Conservation (phyloP, 805 yeast genomes). For the Pichia insulana region DNA sequence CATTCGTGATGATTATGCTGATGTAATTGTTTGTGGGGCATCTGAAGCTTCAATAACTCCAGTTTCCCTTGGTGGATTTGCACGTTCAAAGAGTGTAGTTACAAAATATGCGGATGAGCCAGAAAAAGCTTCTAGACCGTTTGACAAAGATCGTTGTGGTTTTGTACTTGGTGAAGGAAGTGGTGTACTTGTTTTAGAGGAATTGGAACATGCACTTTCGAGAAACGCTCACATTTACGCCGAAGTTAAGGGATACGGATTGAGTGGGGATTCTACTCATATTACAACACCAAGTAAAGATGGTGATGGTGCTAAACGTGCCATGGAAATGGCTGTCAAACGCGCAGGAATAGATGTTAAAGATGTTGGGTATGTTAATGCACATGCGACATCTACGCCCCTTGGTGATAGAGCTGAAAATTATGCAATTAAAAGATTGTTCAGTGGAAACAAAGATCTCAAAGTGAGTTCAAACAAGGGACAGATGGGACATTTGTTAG, state of each 20-base stretch:
- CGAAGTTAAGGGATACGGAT: constrained; percentile 80
- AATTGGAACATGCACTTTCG: constrained; percentile 59
- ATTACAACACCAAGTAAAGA: constrained; percentile 82
- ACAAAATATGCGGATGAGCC: constrained; percentile 58
- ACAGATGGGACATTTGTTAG: constrained; percentile 85
- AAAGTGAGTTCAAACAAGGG: constrained; percentile 81
- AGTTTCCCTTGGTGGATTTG: constrained; percentile 79
- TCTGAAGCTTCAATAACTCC: constrained; percentile 85
- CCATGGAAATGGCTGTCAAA: constrained; percentile 71
- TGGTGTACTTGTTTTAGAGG: constrained; percentile 73
- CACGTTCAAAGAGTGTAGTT: constrained; percentile 76
- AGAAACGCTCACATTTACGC: constrained; percentile 68
- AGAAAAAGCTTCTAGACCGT: constrained; percentile 70
- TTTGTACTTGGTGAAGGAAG: constrained; percentile 93
- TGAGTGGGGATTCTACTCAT: constrained; percentile 86
- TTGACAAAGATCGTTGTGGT: constrained; percentile 70
- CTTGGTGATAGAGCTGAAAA: constrained; percentile 89
- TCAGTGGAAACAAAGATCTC: constrained; percentile 32
- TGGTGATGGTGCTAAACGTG: constrained; percentile 77
- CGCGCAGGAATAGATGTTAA: constrained; percentile 38
- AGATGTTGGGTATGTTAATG: constrained; percentile 72
- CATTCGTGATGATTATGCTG: constrained; percentile 70
- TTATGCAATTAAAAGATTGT: constrained; percentile 53
- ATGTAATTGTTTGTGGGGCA: constrained; percentile 91
- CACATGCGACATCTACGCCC: constrained; percentile 92